Conservation (phyloP, 1,284 basidiomycete species). For the Trametes versicolor region DNA sequence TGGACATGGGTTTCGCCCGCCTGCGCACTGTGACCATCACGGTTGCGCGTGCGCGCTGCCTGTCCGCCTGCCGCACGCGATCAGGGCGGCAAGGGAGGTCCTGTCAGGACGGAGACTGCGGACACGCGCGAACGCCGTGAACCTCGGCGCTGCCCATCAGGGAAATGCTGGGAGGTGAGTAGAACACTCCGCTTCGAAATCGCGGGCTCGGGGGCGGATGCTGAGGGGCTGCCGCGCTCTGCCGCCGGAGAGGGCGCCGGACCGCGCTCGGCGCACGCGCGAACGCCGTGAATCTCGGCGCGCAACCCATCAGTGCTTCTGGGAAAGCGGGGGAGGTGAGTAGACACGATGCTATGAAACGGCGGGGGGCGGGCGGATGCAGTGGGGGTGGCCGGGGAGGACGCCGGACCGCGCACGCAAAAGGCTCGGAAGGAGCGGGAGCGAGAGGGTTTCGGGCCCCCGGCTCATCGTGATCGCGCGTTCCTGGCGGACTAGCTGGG, state of each 20-base stretch:
- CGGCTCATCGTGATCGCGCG: constrained; percentile 36
- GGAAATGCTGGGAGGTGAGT: constrained; percentile 30
- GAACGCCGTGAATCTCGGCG: neutral
- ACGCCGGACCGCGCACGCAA: constrained; percentile 22
- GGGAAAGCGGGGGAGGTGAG: neutral
- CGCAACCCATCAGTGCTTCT: neutral
- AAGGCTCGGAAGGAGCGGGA: constrained; percentile 23
- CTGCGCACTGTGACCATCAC: constrained; percentile 9
- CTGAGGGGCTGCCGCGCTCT: neutral
- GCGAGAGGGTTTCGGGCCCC: constrained; percentile 30
- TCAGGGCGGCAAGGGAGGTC: constrained; percentile 25
- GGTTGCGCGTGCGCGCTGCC: constrained; percentile 1
- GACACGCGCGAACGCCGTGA: constrained; percentile 17
- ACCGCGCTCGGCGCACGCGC: neutral
- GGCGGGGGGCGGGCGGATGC: constrained; percentile 5
- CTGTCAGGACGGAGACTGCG: constrained; percentile 27
- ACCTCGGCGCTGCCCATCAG: constrained; percentile 19
- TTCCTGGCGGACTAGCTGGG: constrained; percentile 36
- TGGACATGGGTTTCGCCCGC: constrained; percentile 11
- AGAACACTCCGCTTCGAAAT: constrained; percentile 29
- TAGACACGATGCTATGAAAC: constrained; percentile 1
- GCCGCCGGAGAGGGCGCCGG: neutral
- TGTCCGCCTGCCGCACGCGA: constrained; percentile 13
- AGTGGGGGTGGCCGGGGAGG: neutral
- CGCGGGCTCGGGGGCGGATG: neutral